These are phyloP conservation scores for Arthrobotrys entomopaga DNA, from an alignment of 2,329 filamentous ascomycete genomes.

Conservation along the genomic window DNA sequence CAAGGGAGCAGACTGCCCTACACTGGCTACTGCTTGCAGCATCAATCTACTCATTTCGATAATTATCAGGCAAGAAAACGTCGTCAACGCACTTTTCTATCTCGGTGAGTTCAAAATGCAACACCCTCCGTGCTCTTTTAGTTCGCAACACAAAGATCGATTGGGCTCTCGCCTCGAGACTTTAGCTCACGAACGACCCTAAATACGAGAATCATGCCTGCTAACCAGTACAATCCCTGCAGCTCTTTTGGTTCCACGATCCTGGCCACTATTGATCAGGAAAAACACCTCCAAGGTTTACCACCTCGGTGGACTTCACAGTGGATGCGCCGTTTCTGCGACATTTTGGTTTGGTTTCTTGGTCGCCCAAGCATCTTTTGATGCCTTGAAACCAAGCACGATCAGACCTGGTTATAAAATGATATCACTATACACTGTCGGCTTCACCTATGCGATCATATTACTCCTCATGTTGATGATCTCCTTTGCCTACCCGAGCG, in stretches of 20 bases:
- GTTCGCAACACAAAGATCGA: slow-evolving; percentile 16
- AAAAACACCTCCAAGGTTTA: slow-evolving; percentile 66
- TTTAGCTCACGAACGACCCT: background rate
- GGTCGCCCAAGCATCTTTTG: slow-evolving; percentile 60
- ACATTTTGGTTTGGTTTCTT: slow-evolving; percentile 65
- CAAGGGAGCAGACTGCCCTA: slow-evolving; percentile 40
- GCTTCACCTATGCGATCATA: slow-evolving; percentile 70
- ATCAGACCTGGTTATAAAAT: slow-evolving; percentile 48
- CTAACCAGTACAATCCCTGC: slow-evolving; percentile 32
- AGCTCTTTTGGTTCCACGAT: slow-evolving; percentile 63
- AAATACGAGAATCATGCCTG: slow-evolving; percentile 7
- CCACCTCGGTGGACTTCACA: slow-evolving; percentile 68
- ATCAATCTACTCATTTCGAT: slow-evolving; percentile 65
- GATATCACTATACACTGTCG: slow-evolving; percentile 63
- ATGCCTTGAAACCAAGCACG: slow-evolving; percentile 53
- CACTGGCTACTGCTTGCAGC: slow-evolving; percentile 58
- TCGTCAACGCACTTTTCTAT: slow-evolving; percentile 67
- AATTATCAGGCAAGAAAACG: slow-evolving; percentile 66
- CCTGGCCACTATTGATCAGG: slow-evolving; percentile 64
- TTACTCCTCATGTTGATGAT: slow-evolving; percentile 71
- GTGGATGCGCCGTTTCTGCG: slow-evolving; percentile 66
- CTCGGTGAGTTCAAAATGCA: slow-evolving; percentile 57
- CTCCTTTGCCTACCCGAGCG: slow-evolving; percentile 71
- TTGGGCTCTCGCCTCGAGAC: no score
- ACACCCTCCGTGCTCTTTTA: slow-evolving; percentile 6